These are phyloP conservation scores for Tuber borchii DNA, from an alignment of 495 filamentous ascomycete species.

Conservation along the genomic window DNA sequence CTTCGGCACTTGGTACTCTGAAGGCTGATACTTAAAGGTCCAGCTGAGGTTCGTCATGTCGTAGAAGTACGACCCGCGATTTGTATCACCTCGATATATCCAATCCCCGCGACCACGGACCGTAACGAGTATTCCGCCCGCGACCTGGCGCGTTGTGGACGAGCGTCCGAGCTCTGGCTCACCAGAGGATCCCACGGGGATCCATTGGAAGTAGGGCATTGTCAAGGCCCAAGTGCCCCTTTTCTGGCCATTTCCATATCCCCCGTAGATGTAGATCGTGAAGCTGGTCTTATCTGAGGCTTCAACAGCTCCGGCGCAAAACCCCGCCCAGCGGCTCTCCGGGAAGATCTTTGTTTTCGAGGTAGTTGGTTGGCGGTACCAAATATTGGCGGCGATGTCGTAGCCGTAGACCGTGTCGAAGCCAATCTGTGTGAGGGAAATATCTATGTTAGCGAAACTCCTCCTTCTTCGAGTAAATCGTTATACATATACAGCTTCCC, in stretches of 20 bases:
- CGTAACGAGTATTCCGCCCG: background rate
- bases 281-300: background rate
- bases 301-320: background rate
- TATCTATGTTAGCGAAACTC: background rate
- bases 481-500: background rate
- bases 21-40: background rate
- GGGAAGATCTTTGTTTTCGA: background rate
- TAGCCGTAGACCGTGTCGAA: background rate
- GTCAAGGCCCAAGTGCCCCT: background rate
- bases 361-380: background rate
- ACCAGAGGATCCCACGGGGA: background rate
- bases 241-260: background rate
- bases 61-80: background rate
- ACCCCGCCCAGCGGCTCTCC: background rate
- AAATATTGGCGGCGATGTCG: background rate
- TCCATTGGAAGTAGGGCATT: slow-evolving; percentile 1
- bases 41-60: background rate
- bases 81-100: background rate
- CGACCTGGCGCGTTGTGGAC: background rate
- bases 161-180: background rate
- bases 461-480: background rate
- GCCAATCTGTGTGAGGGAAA: background rate
- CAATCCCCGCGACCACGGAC: background rate
- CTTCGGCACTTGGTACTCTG: slow-evolving; percentile 17
- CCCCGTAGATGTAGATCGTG: background rate